phyloP scores from a whole-genome alignment of 805 yeast species.

The Candida coquimbonensis region DNA sequence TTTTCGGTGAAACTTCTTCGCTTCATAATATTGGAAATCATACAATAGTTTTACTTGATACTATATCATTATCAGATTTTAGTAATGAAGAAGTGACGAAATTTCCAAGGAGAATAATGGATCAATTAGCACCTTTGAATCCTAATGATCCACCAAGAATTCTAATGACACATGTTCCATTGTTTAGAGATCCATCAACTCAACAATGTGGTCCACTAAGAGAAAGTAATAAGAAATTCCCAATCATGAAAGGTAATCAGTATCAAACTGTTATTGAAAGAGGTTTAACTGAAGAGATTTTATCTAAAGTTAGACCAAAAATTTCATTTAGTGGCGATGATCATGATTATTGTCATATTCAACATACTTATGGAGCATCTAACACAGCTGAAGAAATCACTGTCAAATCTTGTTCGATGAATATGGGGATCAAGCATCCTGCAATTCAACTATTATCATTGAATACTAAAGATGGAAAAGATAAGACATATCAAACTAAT shows the following conservation, averaged over 20 bases:
- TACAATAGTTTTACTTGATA: constrained; percentile 69
- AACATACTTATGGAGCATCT: constrained; percentile 36
- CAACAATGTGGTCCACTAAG: constrained; percentile 72
- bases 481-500: constrained; percentile 33
- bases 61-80: constrained; percentile 71
- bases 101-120: constrained; percentile 47
- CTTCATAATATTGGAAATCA: constrained; percentile 55
- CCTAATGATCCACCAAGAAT: constrained; percentile 47
- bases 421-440: constrained; percentile 81
- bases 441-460: constrained; percentile 81
- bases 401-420: constrained; percentile 86
- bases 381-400: constrained; percentile 63
- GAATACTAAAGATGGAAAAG: constrained; percentile 22
- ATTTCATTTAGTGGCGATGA: constrained; percentile 88
- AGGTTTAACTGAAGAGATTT: constrained; percentile 49
- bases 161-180: constrained; percentile 81
- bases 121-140: constrained; percentile 24
- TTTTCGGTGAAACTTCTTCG: constrained; percentile 66
- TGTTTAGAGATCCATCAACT: constrained; percentile 56
- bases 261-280: constrained; percentile 83
- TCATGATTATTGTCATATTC: constrained; percentile 86
- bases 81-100: constrained; percentile 35
- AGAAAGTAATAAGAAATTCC: constrained; percentile 61
- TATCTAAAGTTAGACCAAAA: constrained; percentile 55
- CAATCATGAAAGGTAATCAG: constrained; percentile 69